These are phyloP conservation scores for Cicer yamashitae DNA, from an alignment of 306 rosid species.

Conservation along the genomic window DNA sequence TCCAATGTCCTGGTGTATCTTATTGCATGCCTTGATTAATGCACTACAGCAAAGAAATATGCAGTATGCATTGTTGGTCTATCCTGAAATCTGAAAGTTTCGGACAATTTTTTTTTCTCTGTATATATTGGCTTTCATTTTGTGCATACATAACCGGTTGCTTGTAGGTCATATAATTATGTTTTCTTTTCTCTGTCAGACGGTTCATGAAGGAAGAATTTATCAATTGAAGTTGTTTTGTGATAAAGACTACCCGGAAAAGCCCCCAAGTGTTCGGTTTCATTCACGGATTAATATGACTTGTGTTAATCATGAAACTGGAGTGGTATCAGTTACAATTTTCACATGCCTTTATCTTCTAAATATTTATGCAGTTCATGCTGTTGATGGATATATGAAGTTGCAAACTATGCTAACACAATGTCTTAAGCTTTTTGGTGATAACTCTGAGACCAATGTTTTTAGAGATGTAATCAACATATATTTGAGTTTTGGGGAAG, in stretches of 20 bases:
- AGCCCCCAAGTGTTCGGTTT: conserved; percentile 96
- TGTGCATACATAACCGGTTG: conserved; percentile 27
- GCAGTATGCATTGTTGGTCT: conserved; percentile 10
- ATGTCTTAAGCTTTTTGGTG: conserved; percentile 2
- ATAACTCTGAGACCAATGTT: conserved; percentile 8
- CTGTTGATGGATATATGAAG: conserved; percentile 23
- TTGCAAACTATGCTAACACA: conserved; percentile 16
- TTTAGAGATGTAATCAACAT: conserved; percentile 19
- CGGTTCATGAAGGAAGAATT: conserved; percentile 98
- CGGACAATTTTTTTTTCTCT: not conserved
- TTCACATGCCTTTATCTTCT: conserved; percentile 29
- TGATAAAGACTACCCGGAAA: conserved; percentile 99
- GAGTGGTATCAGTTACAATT: conserved; percentile 75
- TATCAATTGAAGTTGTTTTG: conserved; percentile 98
- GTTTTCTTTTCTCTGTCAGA: conserved; percentile 53
- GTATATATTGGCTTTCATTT: not conserved
- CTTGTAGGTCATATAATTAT: conserved; percentile 39
- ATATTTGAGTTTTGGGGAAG: conserved; percentile 12
- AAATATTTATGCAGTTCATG: conserved; percentile 10
- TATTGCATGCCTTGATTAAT: not conserved
- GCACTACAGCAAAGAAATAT: conserved; percentile 14
- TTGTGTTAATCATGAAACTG: conserved; percentile 98
- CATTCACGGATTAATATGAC: conserved; percentile 98
- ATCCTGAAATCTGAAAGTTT: not conserved
- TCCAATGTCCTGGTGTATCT: not conserved